Evolutionary conservation across 805 yeast species (phyloP).

Genomic region (Monosporozyma aquatica): DNA sequence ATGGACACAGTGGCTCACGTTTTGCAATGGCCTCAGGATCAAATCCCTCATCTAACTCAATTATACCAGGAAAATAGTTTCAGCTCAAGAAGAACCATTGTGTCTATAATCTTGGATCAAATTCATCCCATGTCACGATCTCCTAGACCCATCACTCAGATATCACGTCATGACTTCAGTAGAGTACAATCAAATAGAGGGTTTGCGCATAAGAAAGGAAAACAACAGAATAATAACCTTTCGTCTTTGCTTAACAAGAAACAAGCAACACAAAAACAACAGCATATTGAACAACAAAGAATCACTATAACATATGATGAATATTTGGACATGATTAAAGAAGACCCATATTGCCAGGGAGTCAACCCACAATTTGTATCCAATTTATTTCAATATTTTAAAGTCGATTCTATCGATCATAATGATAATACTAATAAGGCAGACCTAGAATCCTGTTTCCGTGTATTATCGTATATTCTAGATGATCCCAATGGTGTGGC

Average conservation of each 20-base stretch:
- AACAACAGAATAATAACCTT: background rate
- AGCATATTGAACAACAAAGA: background rate
- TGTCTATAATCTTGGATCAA: constrained; percentile 27
- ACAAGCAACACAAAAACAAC: background rate
- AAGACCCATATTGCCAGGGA: background rate
- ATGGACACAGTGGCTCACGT: constrained; percentile 9
- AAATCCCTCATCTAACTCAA: constrained; percentile 12
- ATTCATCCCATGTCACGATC: background rate
- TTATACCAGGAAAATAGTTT: constrained; percentile 27
- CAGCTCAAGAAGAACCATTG: constrained; percentile 29
- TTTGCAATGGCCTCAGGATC: constrained; percentile 14
- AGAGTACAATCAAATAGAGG: constrained; percentile 4
- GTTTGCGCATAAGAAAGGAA: background rate
- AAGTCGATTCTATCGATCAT: background rate
- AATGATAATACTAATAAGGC: background rate
- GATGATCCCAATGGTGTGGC: background rate
- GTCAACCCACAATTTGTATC: background rate
- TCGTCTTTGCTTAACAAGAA: background rate
- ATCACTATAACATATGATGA: background rate
- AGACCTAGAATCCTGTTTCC: background rate
- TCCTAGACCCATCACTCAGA: too few species aligned
- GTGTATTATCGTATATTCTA: background rate
- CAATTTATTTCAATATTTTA: background rate
- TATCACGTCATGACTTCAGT: background rate
- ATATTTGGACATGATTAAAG: background rate